A percentile compares a stretch with the other conserved stretches of the same genome.
These are phyloP conservation scores for Chytriomyces hyalinus DNA, from an alignment of 192 early-diverging fungal genomes.

Conservation along the genomic window DNA sequence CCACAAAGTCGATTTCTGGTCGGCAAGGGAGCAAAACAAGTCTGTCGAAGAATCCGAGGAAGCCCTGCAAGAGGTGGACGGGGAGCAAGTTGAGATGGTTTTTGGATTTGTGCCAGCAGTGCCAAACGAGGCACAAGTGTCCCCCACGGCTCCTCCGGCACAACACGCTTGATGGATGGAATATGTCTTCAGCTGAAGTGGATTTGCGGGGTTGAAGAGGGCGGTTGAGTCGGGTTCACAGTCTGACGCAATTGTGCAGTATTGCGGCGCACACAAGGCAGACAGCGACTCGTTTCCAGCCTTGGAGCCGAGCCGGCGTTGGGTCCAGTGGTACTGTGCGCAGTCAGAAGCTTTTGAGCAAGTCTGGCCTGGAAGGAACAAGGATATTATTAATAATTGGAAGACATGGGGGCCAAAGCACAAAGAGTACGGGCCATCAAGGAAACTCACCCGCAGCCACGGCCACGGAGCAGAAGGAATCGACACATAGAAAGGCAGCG, in stretches of 20 bases:
- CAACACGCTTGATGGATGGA: slow-evolving; percentile 25
- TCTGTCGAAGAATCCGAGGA: neutral
- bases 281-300: slow-evolving; percentile 7
- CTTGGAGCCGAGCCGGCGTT: slow-evolving; percentile 4
- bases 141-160: slow-evolving; percentile 7
- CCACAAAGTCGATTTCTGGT: slow-evolving; percentile 51
- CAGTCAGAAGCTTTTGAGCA: slow-evolving; percentile 34
- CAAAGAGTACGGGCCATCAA: neutral
- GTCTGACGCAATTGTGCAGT: slow-evolving; percentile 34
- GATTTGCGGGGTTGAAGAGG: slow-evolving; percentile 35
- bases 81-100: slow-evolving; percentile 13
- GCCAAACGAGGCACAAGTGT: slow-evolving; percentile 23
- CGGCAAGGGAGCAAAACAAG: neutral
- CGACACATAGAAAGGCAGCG: neutral
- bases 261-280: slow-evolving; percentile 17
- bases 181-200: slow-evolving; percentile 19
- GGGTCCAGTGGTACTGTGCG: slow-evolving; percentile 32
- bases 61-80: slow-evolving; percentile 1
- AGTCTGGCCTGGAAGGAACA: slow-evolving; percentile 12
- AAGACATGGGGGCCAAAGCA: neutral
- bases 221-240: slow-evolving; percentile 17
- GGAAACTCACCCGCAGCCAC: slow-evolving; percentile 8
- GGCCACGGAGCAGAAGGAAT: neutral
- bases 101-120: neutral
- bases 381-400: neutral